phyloP scores from a whole-genome alignment of 192 early-diverging fungal genomes.

The Mortierella claussenii region DNA sequence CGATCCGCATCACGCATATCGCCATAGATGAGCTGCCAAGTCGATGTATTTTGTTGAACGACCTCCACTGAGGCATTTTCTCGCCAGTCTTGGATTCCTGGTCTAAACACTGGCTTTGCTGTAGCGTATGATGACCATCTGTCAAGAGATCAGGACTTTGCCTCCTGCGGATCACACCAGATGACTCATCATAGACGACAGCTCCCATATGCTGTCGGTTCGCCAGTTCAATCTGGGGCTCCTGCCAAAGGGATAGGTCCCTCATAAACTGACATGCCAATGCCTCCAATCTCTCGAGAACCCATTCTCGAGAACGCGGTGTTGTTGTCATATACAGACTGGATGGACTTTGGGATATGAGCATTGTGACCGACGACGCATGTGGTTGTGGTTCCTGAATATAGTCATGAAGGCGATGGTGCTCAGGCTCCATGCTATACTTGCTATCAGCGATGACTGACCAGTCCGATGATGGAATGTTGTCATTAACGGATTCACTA shows the following conservation, averaged over 20 bases:
- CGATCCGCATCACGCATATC: not conserved
- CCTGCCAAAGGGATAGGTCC: conserved; percentile 1
- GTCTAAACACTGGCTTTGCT: too few relatives aligned
- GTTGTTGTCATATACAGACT: conserved; percentile 16
- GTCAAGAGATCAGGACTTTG: not conserved
- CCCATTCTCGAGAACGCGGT: conserved; percentile 15
- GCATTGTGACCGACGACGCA: too few relatives aligned
- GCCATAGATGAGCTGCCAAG: not conserved
- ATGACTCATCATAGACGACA: conserved; percentile 16
- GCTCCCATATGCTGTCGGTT: not conserved
- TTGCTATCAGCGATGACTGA: not conserved
- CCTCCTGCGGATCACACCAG: conserved; percentile 23
- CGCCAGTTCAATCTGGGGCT: conserved; percentile 3
- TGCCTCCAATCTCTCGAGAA: conserved; percentile 18
- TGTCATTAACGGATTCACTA: too few relatives aligned
- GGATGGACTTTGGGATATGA: not conserved
- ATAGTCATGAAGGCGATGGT: too few relatives aligned
- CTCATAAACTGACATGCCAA: conserved; percentile 10
- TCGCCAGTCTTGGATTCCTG: not conserved
- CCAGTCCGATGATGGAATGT: not conserved
- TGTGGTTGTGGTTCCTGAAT: too few relatives aligned
- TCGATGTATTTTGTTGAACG: not conserved
- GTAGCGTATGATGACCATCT: not conserved
- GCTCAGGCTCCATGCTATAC: too few relatives aligned
- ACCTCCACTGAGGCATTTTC: not conserved